Evolutionary conservation across 2,329 filamentous ascomycete species (phyloP).

Genomic region (Nannizziopsis barbatae): DNA sequence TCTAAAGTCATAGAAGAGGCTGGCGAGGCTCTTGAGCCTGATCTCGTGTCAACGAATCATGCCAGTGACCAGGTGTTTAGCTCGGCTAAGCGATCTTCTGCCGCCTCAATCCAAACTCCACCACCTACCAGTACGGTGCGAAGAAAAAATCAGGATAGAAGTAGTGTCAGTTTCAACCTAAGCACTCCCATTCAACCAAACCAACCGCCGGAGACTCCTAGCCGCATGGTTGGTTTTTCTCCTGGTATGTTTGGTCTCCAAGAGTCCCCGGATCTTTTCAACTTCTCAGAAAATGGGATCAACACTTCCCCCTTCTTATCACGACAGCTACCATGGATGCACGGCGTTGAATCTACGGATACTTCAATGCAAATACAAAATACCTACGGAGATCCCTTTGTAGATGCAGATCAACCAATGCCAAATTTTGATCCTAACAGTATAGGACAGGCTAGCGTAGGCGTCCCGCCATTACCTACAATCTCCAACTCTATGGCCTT

Average conservation of each 20-base stretch:
- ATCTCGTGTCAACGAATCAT: neutral
- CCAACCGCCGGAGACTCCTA: conserved; percentile 35
- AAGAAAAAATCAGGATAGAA: conserved; percentile 32
- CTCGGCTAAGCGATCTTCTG: conserved; percentile 7
- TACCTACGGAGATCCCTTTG: conserved; percentile 19
- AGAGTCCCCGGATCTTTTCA: conserved; percentile 47
- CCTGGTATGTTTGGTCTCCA: conserved; percentile 44
- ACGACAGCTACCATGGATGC: conserved; percentile 44
- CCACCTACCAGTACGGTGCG: conserved; percentile 49
- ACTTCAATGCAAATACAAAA: conserved; percentile 16
- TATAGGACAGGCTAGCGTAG: conserved; percentile 17
- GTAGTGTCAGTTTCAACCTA: neutral
- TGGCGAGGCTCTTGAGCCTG: conserved; percentile 5
- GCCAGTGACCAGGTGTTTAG: neutral
- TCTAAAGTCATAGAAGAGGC: conserved; percentile 14
- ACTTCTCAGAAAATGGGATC: conserved; percentile 20
- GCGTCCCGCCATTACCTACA: conserved; percentile 22
- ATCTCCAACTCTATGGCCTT: conserved; percentile 26
- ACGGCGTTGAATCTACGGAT: conserved; percentile 25
- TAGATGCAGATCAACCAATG: conserved; percentile 15
- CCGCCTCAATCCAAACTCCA: conserved; percentile 48
- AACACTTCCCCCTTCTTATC: conserved; percentile 47
- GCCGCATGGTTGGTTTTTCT: conserved; percentile 35
- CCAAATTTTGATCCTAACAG: conserved; percentile 12
- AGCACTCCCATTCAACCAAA: conserved; percentile 10